Conservation (phyloP, 371 early-diverging fungal genomes). For the Sporodiniella umbellata region DNA sequence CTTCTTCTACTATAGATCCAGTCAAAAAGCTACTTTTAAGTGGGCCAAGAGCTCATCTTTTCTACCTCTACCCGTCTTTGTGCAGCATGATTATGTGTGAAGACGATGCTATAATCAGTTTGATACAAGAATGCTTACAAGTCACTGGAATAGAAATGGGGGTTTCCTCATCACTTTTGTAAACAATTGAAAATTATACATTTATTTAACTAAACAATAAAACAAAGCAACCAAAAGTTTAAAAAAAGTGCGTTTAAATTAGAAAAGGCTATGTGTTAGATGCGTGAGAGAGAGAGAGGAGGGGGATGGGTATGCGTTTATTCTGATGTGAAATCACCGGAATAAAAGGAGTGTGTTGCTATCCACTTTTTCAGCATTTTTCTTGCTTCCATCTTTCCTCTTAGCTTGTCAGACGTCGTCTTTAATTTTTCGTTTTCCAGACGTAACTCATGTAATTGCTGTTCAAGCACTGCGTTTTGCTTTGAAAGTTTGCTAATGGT, state of each 20-base stretch:
- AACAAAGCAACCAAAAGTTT: no score
- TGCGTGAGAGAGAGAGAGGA: no score
- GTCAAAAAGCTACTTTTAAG: constrained; percentile 52
- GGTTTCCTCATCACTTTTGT: constrained; percentile 1
- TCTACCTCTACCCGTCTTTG: constrained; percentile 67
- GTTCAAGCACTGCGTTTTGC: constrained; percentile 47
- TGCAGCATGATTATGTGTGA: constrained; percentile 61
- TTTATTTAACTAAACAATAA: no score
- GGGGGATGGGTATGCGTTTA: no score
- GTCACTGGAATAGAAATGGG: constrained; percentile 55
- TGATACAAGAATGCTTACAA: constrained; percentile 56
- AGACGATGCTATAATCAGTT: constrained; percentile 53
- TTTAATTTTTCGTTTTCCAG: constrained; percentile 52
- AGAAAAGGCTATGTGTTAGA: no score
- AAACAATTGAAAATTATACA: no score
- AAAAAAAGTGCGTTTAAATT: no score
- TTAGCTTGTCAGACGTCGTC: constrained; percentile 46
- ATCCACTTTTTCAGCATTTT: constrained; percentile 46
- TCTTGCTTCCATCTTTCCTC: constrained; percentile 55
- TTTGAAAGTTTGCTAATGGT: constrained; percentile 50
- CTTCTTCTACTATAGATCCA: constrained; percentile 21
- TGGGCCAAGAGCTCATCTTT: constrained; percentile 68
- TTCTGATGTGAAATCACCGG: no score
- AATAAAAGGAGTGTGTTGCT: no score
- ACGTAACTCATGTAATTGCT: constrained; percentile 50